Percentiles rank a stretch among this genome's conserved stretches.
Evolutionary conservation across 331 rosid genomes (phyloP).

Genomic region (Acacia concinna): DNA sequence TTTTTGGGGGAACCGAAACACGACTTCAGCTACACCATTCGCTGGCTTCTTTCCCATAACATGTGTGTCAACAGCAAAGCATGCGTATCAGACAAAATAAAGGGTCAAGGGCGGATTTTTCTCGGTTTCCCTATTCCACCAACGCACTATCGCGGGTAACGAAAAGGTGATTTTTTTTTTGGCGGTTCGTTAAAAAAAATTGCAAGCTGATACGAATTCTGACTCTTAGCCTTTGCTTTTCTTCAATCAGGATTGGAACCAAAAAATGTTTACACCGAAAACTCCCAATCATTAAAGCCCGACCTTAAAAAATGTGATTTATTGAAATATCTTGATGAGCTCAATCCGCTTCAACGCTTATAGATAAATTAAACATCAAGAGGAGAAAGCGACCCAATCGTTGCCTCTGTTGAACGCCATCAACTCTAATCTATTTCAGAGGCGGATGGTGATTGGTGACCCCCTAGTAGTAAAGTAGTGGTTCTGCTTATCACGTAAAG

Average conservation of each 20-base stretch:
- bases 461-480: not conserved
- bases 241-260: no score
- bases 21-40: no score
- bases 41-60: no score
- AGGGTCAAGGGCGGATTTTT: not conserved
- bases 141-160: no score
- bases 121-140: not conserved
- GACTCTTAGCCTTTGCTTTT: no score
- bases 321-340: not conserved
- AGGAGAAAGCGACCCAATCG: slow-evolving; percentile 19
- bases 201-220: not conserved
- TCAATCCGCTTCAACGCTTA: no score
- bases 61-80: not conserved
- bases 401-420: slow-evolving; percentile 30
- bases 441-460: slow-evolving; percentile 26
- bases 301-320: not conserved
- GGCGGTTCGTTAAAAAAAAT: no score
- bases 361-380: not conserved
- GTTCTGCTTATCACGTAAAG: not conserved
- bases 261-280: no score
- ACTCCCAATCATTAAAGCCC: not conserved
- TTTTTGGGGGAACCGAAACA: no score
- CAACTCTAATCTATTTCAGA: not conserved
- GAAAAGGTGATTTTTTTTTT: not conserved
- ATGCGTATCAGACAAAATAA: not conserved